These are phyloP conservation scores for Torulaspora pretoriensis DNA, from an alignment of 1,139 yeast species.

Conservation along the genomic window DNA sequence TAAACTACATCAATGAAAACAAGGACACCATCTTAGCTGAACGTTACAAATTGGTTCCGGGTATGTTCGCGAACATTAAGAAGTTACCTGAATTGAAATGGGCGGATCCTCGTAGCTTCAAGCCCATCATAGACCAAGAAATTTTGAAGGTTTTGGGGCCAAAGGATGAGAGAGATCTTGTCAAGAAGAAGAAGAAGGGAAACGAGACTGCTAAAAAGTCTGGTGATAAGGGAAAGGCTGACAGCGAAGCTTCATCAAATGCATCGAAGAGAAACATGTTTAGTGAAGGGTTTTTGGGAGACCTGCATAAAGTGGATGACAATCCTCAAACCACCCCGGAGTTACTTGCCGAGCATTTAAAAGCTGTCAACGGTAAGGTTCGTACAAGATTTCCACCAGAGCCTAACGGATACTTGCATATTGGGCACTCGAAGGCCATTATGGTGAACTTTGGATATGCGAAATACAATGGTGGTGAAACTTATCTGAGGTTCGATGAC, in stretches of 20 bases:
- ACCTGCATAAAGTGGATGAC: slow-evolving; percentile 91
- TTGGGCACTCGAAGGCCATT: slow-evolving; percentile 97
- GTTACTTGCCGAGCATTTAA: slow-evolving; percentile 72
- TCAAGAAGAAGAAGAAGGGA: slow-evolving; percentile 72
- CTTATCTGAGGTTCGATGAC: slow-evolving; percentile 92
- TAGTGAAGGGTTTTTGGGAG: slow-evolving; percentile 92
- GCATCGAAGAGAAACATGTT: slow-evolving; percentile 71
- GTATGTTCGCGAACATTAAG: slow-evolving; percentile 71
- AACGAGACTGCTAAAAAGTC: slow-evolving; percentile 33
- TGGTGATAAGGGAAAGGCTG: slow-evolving; percentile 24
- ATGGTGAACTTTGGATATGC: slow-evolving; percentile 96
- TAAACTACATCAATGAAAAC: slow-evolving; percentile 54
- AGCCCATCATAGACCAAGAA: slow-evolving; percentile 78
- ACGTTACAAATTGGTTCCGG: slow-evolving; percentile 75
- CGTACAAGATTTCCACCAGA: slow-evolving; percentile 97
- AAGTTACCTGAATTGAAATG: slow-evolving; percentile 72
- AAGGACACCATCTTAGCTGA: slow-evolving; percentile 57
- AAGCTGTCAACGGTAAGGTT: slow-evolving; percentile 74
- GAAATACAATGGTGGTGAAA: slow-evolving; percentile 73
- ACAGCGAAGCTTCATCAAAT: slow-evolving; percentile 34
- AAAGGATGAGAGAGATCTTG: slow-evolving; percentile 88
- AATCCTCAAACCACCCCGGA: slow-evolving; percentile 88
- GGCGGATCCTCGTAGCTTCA: slow-evolving; percentile 85
- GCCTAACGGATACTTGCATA: slow-evolving; percentile 94
- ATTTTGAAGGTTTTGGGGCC: slow-evolving; percentile 76